These are phyloP conservation scores for Dillenia turbinata DNA, from an alignment of 164 flowering plant genomes.

Conservation along the genomic window DNA sequence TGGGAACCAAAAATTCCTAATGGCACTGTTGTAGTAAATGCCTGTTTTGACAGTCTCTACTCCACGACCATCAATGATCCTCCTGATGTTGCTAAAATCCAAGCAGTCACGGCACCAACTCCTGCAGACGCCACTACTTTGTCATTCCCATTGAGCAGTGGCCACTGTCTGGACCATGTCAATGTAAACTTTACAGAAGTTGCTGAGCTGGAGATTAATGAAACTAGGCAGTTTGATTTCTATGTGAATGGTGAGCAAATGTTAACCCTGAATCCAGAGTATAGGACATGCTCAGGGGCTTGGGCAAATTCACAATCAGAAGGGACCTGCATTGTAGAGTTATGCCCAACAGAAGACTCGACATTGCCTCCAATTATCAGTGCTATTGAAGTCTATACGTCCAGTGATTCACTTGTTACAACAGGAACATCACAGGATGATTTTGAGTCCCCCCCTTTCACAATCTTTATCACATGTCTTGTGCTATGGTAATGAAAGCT, in stretches of 20 bases:
- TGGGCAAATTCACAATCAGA: too few species aligned
- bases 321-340: too few species aligned
- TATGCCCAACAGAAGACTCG: background rate
- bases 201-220: too few species aligned
- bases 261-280: too few species aligned
- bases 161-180: too few species aligned
- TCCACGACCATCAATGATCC: slow-evolving; percentile 1
- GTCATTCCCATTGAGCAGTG: too few species aligned
- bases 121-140: too few species aligned
- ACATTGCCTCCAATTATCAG: slow-evolving; percentile 2
- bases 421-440: slow-evolving; percentile 6
- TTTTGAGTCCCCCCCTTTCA: slow-evolving; percentile 1
- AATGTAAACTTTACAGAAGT: too few species aligned
- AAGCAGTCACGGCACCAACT: too few species aligned
- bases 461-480: background rate
- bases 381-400: slow-evolving; percentile 8
- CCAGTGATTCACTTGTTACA: slow-evolving; percentile 2
- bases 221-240: too few species aligned
- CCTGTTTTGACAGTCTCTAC: background rate
- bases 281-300: too few species aligned
- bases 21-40: background rate
- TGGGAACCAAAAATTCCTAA: slow-evolving; percentile 7
- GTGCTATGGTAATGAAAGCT: background rate
- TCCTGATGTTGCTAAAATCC: background rate
- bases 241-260: too few species aligned